Conservation (phyloP, 2,329 filamentous ascomycete species). For the Mollisia scopiformis region DNA sequence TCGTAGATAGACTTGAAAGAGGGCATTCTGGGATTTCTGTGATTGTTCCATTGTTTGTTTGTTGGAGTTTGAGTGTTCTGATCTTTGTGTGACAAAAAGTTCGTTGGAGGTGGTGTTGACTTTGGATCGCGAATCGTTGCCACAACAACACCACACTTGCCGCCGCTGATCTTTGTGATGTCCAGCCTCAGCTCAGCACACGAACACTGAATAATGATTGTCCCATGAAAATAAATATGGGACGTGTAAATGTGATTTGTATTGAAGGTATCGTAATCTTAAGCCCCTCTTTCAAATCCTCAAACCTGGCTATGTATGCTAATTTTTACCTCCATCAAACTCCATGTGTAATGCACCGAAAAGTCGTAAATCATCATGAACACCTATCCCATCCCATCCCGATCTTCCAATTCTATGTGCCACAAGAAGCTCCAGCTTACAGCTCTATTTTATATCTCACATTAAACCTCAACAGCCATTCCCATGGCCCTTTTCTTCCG, state of each 20-base stretch:
- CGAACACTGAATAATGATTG: too few relatives aligned
- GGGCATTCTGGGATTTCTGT: conserved; percentile 52
- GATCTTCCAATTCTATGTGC: background rate
- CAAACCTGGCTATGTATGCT: background rate
- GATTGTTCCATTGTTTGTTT: conserved; percentile 40
- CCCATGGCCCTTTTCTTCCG: conserved; percentile 14
- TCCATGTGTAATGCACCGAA: background rate
- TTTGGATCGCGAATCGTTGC: conserved; percentile 3
- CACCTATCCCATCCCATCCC: background rate
- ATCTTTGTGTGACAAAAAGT: conserved; percentile 1
- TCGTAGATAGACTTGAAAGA: conserved; percentile 92
- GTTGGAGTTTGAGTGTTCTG: background rate
- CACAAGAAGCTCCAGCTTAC: background rate
- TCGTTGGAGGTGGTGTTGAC: background rate
- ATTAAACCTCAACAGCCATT: background rate
- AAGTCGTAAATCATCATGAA: conserved; percentile 1
- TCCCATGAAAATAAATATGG: too few relatives aligned
- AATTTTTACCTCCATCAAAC: background rate
- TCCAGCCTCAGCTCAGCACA: too few relatives aligned
- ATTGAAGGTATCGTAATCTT: background rate
- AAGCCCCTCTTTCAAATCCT: background rate
- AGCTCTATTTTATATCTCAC: background rate
- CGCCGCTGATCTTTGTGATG: background rate
- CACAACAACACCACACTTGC: conserved; percentile 1
- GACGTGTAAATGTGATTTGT: background rate